A percentile compares a stretch with the other conserved stretches of the same genome.
Conservation (phyloP, 495 filamentous ascomycete species). For the Neurospora sp. region DNA sequence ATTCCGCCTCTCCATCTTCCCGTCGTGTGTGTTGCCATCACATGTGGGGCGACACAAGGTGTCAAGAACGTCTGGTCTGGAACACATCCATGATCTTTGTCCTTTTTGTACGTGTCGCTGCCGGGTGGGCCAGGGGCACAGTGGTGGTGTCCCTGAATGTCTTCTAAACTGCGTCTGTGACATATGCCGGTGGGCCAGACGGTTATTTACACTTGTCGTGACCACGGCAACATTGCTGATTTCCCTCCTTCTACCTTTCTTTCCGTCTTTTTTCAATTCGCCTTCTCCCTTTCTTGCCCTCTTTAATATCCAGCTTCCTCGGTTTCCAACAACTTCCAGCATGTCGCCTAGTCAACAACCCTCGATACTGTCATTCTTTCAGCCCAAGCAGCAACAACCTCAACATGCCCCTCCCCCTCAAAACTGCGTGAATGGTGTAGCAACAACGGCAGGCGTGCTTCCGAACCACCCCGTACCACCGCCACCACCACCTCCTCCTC, state of each 20-base stretch:
- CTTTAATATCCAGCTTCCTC: not conserved
- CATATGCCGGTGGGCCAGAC: not conserved
- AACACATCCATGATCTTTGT: not conserved
- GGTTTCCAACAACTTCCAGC: not conserved
- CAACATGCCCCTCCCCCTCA: not conserved
- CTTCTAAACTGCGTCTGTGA: not conserved
- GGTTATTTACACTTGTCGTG: not conserved
- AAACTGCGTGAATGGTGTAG: not conserved
- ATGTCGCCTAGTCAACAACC: slow-evolving; percentile 28
- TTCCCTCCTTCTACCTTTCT: not conserved
- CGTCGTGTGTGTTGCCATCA: not conserved
- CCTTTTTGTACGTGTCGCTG: not conserved
- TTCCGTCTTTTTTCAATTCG: not conserved
- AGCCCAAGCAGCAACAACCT: slow-evolving; percentile 6
- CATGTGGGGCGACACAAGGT: not conserved
- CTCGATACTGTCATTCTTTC: slow-evolving; percentile 41
- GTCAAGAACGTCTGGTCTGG: not conserved
- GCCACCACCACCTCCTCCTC: slow-evolving; percentile 14
- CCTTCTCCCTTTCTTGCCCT: not conserved
- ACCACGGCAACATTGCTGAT: not conserved
- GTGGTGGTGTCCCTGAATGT: not conserved
- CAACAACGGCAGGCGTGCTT: not conserved
- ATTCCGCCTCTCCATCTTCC: not conserved
- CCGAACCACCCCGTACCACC: slow-evolving; percentile 7
- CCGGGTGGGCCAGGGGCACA: not conserved